Conservation (phyloP, 805 yeast genomes). For the Candida peoriensis region DNA sequence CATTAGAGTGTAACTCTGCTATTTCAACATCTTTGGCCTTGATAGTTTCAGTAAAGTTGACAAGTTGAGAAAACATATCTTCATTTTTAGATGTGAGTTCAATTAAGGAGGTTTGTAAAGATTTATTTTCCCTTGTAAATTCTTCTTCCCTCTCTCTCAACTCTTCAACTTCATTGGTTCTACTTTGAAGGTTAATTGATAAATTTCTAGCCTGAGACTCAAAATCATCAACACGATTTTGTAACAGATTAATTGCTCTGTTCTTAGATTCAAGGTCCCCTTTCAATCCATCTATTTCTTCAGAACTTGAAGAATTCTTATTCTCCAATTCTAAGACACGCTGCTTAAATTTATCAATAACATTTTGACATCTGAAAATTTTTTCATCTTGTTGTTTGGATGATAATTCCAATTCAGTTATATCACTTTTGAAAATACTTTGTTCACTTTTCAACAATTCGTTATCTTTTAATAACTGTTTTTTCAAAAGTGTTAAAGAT, state of each 20-base stretch:
- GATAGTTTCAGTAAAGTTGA: background rate
- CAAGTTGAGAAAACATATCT: background rate
- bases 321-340: conserved; percentile 13
- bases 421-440: conserved; percentile 15
- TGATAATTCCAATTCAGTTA: conserved; percentile 10
- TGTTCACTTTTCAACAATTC: conserved; percentile 19
- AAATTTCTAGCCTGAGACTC: conserved; percentile 16
- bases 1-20: background rate
- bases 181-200: conserved; percentile 3
- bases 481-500: conserved; percentile 14
- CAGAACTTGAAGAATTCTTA: conserved; percentile 7
- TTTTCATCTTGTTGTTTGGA: conserved; percentile 13
- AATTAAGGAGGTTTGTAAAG: conserved; percentile 1
- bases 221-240: conserved; percentile 12
- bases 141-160: background rate
- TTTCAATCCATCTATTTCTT: conserved; percentile 7
- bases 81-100: background rate
- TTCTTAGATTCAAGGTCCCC: conserved; percentile 13
- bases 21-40: background rate
- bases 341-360: conserved; percentile 18
- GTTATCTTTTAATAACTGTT: conserved; percentile 15
- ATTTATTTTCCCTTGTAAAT: background rate
- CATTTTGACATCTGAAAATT: conserved; percentile 11
- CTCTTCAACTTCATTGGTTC: conserved; percentile 5
- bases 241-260: conserved; percentile 12